Evolutionary conservation across 768 basidiomycete species (phyloP), one percentile per base, ranked within the genome.

Genomic region (Brasilioporus rufonigricans): DNA sequence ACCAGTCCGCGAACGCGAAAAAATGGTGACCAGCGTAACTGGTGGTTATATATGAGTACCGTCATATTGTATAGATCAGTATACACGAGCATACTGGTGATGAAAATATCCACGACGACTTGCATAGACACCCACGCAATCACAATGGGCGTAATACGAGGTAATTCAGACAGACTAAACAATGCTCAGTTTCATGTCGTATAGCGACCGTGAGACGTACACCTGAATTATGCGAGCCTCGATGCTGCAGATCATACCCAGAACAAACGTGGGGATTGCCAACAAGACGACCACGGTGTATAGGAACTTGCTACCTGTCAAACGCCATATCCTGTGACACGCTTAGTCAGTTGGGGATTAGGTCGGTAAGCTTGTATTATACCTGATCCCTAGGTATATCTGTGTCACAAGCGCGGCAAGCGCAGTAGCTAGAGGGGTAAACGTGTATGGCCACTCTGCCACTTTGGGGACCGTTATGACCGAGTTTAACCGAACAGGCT

Each of bases 121-220:
- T 44, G 41, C 16, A 21, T 27, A 14, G 16, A 7, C 26, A 44
- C 16, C 41, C 24, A 26, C 9, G n/a, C 18, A n/a, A 29, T 44
- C 4, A 7, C 27, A 11, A 44, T 70, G 4, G 73, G 71, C 5
- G 69, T 71, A n/a, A 82, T 60, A n/a, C 71, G 69, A 3, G 65
- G 70, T 16, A 81, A 71, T 19, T 79, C 68, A 2, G 72, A 67
- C 26, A 77, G 61, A 18, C 79, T 83, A 44, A 27, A n/a, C 5
- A 3, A 36, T 1, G 10, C 10, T 11, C 11, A 33, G 4, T 13
- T 21, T 29, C 14, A 39, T 11, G 9, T 14, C 10, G 12, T 35
- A 35, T 35, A 6, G 4, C 14, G 4, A 11, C 12, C 33, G 14
- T 9, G 14, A 14, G 14, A 35, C 33, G 33, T n/a, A 36, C 36